phyloP scores from a whole-genome alignment of 2,329 filamentous ascomycete genomes.

The Sporothrix curviconia region DNA sequence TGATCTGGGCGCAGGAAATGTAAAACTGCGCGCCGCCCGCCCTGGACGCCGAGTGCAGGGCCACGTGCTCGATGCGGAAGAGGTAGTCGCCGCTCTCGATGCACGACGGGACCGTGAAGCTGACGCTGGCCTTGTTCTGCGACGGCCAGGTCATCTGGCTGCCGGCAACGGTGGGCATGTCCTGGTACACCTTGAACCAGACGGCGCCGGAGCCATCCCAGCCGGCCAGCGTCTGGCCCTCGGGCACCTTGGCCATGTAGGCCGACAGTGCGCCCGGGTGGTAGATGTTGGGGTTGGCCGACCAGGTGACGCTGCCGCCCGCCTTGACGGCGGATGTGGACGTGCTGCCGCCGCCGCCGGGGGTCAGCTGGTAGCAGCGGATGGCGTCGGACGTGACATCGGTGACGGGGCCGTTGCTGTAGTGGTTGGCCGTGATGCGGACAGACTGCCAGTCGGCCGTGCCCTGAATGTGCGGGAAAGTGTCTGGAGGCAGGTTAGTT shows the following conservation, averaged over 20 bases:
- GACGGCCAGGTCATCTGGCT: constrained; percentile 16
- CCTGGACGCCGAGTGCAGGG: constrained; percentile 23
- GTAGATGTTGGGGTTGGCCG: constrained; percentile 31
- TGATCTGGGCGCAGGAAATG: constrained; percentile 24
- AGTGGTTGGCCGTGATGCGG: constrained; percentile 31
- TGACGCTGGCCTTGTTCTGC: constrained; percentile 12
- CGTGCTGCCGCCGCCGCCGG: constrained; percentile 21
- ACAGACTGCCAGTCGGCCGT: constrained; percentile 27
- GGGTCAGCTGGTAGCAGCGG: constrained; percentile 25
- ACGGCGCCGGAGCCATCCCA: constrained; percentile 30
- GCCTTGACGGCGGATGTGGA: constrained; percentile 31
- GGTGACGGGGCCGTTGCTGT: constrained; percentile 27
- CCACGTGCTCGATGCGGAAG: constrained; percentile 27
- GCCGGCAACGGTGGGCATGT: constrained; percentile 23
- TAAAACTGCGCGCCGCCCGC: constrained; percentile 27
- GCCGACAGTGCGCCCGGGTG: constrained; percentile 34
- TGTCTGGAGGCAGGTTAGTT: constrained; percentile 14
- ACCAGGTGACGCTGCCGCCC: constrained; percentile 33
- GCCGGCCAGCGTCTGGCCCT: constrained; percentile 26
- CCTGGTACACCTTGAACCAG: constrained; percentile 35
- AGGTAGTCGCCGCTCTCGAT: constrained; percentile 28
- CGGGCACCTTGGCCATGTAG: constrained; percentile 33
- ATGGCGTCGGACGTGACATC: constrained; percentile 25
- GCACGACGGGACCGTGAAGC: constrained; percentile 19
- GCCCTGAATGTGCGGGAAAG: constrained; percentile 18